Percentiles rank a stretch among this genome's conserved stretches.
Conservation (phyloP, 768 basidiomycete genomes). For the Baorangia bicolor region DNA sequence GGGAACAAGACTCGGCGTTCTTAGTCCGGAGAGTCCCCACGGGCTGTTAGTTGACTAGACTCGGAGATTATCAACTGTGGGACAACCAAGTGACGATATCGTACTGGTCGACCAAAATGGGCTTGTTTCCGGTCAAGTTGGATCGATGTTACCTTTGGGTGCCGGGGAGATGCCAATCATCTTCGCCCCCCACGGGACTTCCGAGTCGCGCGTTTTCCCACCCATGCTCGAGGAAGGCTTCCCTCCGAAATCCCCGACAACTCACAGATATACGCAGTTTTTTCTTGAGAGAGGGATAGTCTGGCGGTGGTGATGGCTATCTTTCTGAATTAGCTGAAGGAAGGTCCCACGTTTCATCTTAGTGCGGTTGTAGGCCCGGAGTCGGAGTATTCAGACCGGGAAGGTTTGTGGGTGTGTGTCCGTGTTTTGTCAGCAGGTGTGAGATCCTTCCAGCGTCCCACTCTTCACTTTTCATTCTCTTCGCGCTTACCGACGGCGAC, state of each 20-base stretch:
- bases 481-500: constrained; percentile 7
- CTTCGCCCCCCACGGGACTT: background rate
- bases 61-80: background rate
- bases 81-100: background rate
- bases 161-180: background rate
- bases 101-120: background rate
- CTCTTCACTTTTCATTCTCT: background rate
- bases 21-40: background rate
- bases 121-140: too few relatives aligned
- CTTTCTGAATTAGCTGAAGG: too few relatives aligned
- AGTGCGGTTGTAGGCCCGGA: too few relatives aligned
- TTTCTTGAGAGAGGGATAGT: too few relatives aligned
- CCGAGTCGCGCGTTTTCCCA: too few relatives aligned
- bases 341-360: too few relatives aligned
- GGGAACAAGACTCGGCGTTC: background rate
- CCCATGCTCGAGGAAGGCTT: background rate
- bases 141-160: background rate
- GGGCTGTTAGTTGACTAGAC: background rate
- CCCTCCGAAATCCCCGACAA: background rate
- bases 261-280: too few relatives aligned
- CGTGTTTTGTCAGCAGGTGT: constrained; percentile 15
- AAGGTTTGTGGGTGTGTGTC: constrained; percentile 18
- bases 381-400: too few relatives aligned
- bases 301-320: too few relatives aligned
- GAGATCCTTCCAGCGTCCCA: background rate